Percentiles rank a stretch among this genome's conserved stretches.
phyloP scores from a whole-genome alignment of 768 basidiomycete species.

The Terana coerulea region DNA sequence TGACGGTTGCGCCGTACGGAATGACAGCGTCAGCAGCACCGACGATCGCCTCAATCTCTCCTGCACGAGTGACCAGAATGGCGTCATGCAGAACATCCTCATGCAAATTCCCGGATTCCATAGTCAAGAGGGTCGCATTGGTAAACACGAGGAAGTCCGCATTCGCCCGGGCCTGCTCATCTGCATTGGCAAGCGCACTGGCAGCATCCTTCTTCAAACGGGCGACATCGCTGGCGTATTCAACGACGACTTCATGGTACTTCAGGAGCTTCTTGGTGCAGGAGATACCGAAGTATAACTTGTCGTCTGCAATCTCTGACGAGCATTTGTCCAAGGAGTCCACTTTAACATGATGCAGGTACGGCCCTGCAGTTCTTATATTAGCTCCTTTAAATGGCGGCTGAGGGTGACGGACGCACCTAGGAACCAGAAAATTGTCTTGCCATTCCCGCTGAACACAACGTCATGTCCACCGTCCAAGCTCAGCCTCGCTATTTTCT shows the following conservation, averaged over 20 bases:
- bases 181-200: slow-evolving; percentile 1
- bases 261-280: slow-evolving; percentile 57
- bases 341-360: slow-evolving; percentile 58
- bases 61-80: slow-evolving; percentile 49
- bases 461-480: slow-evolving; percentile 74
- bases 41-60: slow-evolving; percentile 42
- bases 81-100: slow-evolving; percentile 51
- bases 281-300: slow-evolving; percentile 52
- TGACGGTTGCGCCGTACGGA: slow-evolving; percentile 29
- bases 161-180: slow-evolving; percentile 20
- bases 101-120: slow-evolving; percentile 50
- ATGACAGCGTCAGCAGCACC: slow-evolving; percentile 34
- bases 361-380: slow-evolving; percentile 43
- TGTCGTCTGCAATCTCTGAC: slow-evolving; percentile 45
- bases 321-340: slow-evolving; percentile 48
- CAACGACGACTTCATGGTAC: slow-evolving; percentile 54
- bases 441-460: slow-evolving; percentile 60
- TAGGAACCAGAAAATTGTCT: slow-evolving; percentile 68
- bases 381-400: background rate
- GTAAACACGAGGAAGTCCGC: slow-evolving; percentile 52
- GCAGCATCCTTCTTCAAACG: slow-evolving; percentile 49
- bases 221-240: slow-evolving; percentile 57
- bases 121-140: slow-evolving; percentile 69
- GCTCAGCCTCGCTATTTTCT: slow-evolving; percentile 57
- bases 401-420: slow-evolving; percentile 36